Evolutionary conservation across 805 yeast genomes (phyloP), one percentile per base, ranked within the genome.

Genomic region (Starmerella gropengiesseri): DNA sequence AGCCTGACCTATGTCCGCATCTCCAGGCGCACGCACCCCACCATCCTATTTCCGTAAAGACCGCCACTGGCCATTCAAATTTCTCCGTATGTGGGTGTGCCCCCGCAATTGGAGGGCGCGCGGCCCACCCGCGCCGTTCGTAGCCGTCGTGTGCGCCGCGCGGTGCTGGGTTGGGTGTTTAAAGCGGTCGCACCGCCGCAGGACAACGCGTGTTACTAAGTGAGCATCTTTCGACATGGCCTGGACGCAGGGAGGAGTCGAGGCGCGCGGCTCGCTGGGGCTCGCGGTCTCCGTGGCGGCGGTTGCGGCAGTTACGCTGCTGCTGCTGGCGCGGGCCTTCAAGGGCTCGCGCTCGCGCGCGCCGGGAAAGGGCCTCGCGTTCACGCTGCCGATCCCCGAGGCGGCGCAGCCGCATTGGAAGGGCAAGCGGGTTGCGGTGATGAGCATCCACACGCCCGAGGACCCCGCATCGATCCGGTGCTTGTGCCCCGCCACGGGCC

Each of bases 401-500:
- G 84, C 80, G 55, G 85, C 93, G 23, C 71, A 77, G 57, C 84
- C 86, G 4, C 89, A 84, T 58, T 87, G 95, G 95, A 86, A 86
- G 60, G 94, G 94, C 6, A 80, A 76, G 54, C 67, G 95, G 40
- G 66, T 84, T 26, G 72, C 74, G 40, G 78, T 85, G 0, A 71
- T 80, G 12, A 65, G 75, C 12, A 67, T 83, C 3, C 55, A 50
- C 64, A 73, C 74, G 44, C 70, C 71, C 2, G 72, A 71, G 19
- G 86, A 81, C 41, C 82, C 89, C 2, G 68, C 65, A 17, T 67
- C 62, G 50, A 82, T 89, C 48, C 87, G 84, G 56, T 75, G 87
- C 47, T 81, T 83, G 60, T 89, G 98, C 63, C 98, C 98, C 3
- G 95, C 97, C 0, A 91, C 97, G 0, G 93, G 95, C 26, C 95